Evolutionary conservation across 2,329 filamentous ascomycete species (phyloP).

Genomic region (Talaromyces islandicus): DNA sequence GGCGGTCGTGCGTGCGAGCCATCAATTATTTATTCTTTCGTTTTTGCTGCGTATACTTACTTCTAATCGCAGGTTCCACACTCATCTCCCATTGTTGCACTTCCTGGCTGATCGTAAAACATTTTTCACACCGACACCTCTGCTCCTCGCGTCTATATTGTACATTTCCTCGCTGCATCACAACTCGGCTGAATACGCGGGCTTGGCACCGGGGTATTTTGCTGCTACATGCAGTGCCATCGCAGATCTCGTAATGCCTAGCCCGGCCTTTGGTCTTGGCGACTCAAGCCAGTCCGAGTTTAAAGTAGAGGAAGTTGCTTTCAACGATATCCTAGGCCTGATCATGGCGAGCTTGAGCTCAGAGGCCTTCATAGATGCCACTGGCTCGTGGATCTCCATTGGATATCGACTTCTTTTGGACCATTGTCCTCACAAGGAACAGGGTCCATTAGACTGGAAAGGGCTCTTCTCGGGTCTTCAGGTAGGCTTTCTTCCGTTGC

Average conservation of each 20-base stretch:
- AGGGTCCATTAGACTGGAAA: constrained; percentile 17
- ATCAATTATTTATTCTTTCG: neutral
- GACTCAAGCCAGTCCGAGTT: neutral
- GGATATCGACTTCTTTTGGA: constrained; percentile 24
- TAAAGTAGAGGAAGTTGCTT: constrained; percentile 12
- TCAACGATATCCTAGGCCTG: constrained; percentile 22
- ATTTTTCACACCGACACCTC: constrained; percentile 20
- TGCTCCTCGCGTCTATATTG: constrained; percentile 22
- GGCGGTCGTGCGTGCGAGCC: constrained; percentile 19
- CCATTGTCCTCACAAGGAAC: constrained; percentile 15
- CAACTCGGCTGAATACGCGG: constrained; percentile 14
- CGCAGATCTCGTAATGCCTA: constrained; percentile 18
- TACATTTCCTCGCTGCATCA: constrained; percentile 24
- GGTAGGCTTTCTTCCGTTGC: constrained; percentile 8
- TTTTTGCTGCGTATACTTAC: constrained; percentile 1
- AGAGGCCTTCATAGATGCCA: constrained; percentile 21
- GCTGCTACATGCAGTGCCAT: constrained; percentile 20
- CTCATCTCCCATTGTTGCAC: constrained; percentile 22
- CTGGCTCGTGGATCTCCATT: constrained; percentile 25
- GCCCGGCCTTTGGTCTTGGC: neutral
- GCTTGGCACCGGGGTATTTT: constrained; percentile 18
- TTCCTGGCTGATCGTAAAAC: constrained; percentile 21
- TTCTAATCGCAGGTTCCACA: constrained; percentile 16
- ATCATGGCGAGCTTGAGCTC: constrained; percentile 27
- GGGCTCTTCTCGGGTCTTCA: constrained; percentile 22